Conservation (phyloP, 164 flowering plant species). For the Annona squamosa region DNA sequence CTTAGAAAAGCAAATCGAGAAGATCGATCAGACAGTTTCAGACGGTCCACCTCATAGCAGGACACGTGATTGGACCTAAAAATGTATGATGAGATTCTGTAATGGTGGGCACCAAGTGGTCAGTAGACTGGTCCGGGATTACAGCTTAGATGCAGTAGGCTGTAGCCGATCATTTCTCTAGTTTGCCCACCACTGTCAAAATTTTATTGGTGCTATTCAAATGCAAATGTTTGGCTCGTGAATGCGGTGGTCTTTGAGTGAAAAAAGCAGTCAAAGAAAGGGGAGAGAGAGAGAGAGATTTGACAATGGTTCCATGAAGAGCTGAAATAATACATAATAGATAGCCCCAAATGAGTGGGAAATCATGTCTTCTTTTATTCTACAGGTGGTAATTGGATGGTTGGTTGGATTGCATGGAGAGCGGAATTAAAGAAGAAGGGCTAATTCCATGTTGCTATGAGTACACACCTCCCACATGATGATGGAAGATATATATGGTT, state of each 20-base stretch:
- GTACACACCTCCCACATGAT: constrained; percentile 12
- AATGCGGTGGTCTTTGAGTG: neutral
- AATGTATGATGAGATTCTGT: too few relatives aligned
- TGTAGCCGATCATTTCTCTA: neutral
- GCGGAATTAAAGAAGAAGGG: neutral
- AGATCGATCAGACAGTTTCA: too few relatives aligned
- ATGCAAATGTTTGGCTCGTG: neutral
- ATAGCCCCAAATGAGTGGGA: constrained; percentile 19
- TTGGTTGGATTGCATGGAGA: constrained; percentile 4
- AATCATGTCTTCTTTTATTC: constrained; percentile 14
- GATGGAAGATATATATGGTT: neutral
- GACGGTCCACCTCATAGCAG: too few relatives aligned
- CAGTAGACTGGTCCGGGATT: too few relatives aligned
- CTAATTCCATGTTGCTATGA: neutral
- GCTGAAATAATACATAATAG: constrained; percentile 1
- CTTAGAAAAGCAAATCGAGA: too few relatives aligned
- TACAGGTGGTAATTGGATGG: neutral
- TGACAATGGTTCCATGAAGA: constrained; percentile 6
- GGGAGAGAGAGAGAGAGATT: neutral
- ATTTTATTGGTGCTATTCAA: neutral
- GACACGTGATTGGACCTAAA: too few relatives aligned
- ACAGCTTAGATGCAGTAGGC: neutral
- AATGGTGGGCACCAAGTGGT: too few relatives aligned
- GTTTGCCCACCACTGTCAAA: neutral
- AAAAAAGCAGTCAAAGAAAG: constrained; percentile 12